A percentile compares a stretch with the other conserved stretches of the same genome.
Evolutionary conservation across 805 yeast species (phyloP).

Genomic region (Suhomyces pyralidae): DNA sequence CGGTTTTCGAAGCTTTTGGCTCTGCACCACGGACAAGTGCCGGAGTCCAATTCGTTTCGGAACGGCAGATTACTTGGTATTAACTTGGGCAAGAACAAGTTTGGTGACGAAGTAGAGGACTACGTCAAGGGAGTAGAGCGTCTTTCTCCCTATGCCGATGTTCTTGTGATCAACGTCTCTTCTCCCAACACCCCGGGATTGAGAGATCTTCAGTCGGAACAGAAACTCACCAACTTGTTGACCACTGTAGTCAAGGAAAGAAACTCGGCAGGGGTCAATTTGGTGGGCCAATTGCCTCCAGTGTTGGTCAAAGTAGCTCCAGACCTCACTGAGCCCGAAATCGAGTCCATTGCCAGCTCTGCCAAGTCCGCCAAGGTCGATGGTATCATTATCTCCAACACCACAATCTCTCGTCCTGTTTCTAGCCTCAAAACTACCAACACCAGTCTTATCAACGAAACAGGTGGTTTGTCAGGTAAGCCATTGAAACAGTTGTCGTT

Average conservation of each 20-base stretch:
- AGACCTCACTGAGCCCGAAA: conserved; percentile 77
- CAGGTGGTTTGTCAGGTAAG: conserved; percentile 91
- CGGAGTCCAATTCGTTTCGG: conserved; percentile 50
- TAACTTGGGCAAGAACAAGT: conserved; percentile 89
- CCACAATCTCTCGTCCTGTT: conserved; percentile 81
- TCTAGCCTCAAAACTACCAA: conserved; percentile 49
- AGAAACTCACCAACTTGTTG: conserved; percentile 65
- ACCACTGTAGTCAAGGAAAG: conserved; percentile 67
- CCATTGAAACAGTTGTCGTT: conserved; percentile 82
- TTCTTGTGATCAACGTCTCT: conserved; percentile 84
- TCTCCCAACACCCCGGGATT: conserved; percentile 97
- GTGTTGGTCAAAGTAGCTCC: conserved; percentile 92
- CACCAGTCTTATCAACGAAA: conserved; percentile 44
- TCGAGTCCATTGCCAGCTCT: conserved; percentile 76
- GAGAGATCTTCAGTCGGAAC: conserved; percentile 78
- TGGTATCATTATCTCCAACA: conserved; percentile 90
- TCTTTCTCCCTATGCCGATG: conserved; percentile 84
- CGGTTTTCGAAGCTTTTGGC: conserved; percentile 50
- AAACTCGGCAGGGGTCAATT: conserved; percentile 42
- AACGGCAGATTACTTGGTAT: conserved; percentile 69
- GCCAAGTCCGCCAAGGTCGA: conserved; percentile 77
- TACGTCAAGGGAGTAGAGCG: conserved; percentile 80
- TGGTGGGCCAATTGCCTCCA: conserved; percentile 60
- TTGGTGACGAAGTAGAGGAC: conserved; percentile 86
- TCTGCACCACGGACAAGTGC: conserved; percentile 16